Conservation (phyloP, 345 rosid genomes). For the Heritiera littoralis region DNA sequence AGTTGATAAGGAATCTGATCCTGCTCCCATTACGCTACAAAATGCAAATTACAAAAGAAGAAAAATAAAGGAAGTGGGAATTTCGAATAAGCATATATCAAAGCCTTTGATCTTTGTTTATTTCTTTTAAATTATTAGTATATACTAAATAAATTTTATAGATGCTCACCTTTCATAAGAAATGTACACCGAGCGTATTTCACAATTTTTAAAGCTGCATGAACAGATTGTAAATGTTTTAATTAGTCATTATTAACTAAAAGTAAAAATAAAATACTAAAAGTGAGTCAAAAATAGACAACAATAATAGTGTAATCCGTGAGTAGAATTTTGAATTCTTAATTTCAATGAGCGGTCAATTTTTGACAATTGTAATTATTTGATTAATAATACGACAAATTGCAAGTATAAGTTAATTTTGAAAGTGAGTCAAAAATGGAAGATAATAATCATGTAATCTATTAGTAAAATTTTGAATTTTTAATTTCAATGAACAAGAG, state of each 20-base stretch:
- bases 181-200: conserved; percentile 47
- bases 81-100: neutral
- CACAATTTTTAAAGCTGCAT: conserved; percentile 60
- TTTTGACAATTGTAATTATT: too few relatives aligned
- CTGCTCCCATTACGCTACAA: conserved; percentile 24
- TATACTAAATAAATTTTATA: neutral
- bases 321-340: too few relatives aligned
- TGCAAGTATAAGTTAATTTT: too few relatives aligned
- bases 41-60: neutral
- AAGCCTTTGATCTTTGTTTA: too few relatives aligned
- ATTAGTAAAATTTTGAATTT: too few relatives aligned
- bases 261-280: neutral
- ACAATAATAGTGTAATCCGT: too few relatives aligned
- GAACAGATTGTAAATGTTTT: neutral
- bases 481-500: too few relatives aligned
- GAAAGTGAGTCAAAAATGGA: too few relatives aligned
- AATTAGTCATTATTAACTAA: neutral
- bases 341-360: too few relatives aligned
- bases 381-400: too few relatives aligned
- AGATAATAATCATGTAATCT: too few relatives aligned
- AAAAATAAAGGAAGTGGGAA: neutral
- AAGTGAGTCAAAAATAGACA: neutral
- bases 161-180: conserved; percentile 34
- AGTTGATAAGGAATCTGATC: conserved; percentile 15
- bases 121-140: too few relatives aligned